Conservation (phyloP, 768 basidiomycete genomes). For the Mrakia gelida region DNA sequence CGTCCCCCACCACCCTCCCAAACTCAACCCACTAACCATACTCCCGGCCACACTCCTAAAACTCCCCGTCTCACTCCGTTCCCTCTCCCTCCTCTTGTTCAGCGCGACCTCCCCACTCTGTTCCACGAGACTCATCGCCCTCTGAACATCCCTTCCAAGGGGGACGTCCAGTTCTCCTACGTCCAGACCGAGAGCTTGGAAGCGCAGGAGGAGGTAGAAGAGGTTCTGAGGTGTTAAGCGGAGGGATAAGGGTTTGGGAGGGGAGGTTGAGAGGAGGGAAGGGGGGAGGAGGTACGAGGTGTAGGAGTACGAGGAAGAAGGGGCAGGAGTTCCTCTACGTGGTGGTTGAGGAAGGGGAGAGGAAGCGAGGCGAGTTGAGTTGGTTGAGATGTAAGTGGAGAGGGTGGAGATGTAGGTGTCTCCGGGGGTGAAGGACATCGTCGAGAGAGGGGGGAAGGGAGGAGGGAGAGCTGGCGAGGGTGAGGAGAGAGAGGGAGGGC, state of each 20-base stretch:
- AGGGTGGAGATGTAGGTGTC: conserved; percentile 71
- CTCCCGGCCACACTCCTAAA: conserved; percentile 22
- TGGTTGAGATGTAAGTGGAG: conserved; percentile 64
- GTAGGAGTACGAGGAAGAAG: conserved; percentile 30
- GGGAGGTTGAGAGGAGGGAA: conserved; percentile 43
- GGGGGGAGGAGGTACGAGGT: conserved; percentile 36
- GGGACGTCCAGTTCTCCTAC: conserved; percentile 76
- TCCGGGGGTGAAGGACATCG: conserved; percentile 47
- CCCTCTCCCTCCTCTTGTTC: conserved; percentile 37
- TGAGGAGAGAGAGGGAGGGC: neutral
- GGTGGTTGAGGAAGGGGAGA: conserved; percentile 44
- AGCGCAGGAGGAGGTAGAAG: conserved; percentile 79
- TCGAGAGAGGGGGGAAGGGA: neutral
- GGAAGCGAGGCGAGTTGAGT: conserved; percentile 67
- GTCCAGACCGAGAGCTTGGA: conserved; percentile 72
- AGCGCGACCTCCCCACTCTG: conserved; percentile 38
- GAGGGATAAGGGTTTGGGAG: conserved; percentile 61
- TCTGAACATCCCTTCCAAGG: conserved; percentile 60
- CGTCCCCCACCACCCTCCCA: conserved; percentile 31
- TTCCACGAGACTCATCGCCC: conserved; percentile 71
- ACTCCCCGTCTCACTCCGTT: conserved; percentile 61
- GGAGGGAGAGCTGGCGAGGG: neutral
- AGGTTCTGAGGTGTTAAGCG: conserved; percentile 73
- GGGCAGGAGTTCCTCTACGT: too few species aligned
- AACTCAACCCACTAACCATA: conserved; percentile 26